Conservation (phyloP, 345 rosid genomes). For the Erucastrum elatum region DNA sequence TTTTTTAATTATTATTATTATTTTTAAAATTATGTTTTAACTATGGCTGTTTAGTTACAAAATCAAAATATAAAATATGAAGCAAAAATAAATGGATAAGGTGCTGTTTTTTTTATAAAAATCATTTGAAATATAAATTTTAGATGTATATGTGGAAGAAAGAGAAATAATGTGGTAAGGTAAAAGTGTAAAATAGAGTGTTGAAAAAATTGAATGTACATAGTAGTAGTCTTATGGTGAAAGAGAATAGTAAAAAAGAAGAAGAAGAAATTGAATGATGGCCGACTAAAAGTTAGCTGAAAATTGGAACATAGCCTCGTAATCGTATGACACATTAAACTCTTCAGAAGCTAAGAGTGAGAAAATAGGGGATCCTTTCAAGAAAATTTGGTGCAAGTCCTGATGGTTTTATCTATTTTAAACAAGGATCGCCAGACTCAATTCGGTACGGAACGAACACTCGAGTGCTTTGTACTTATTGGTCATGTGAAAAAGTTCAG, state of each 20-base stretch:
- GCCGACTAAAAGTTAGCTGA: not conserved
- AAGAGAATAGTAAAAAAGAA: not conserved
- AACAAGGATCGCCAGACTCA: not conserved
- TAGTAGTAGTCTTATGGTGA: not conserved
- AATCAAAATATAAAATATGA: too few relatives aligned
- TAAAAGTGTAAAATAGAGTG: too few relatives aligned
- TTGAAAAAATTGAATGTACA: too few relatives aligned
- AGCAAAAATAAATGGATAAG: too few relatives aligned
- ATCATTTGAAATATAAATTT: too few relatives aligned
- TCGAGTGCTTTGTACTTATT: not conserved
- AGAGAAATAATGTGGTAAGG: too few relatives aligned
- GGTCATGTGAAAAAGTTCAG: not conserved
- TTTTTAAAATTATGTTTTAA: too few relatives aligned
- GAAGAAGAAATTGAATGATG: not conserved
- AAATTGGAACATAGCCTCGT: not conserved
- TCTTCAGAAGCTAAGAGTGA: not conserved
- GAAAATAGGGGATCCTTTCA: not conserved
- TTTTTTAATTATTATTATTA: too few relatives aligned
- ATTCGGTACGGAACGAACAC: not conserved
- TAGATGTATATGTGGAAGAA: too few relatives aligned
- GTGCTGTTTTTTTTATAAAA: too few relatives aligned
- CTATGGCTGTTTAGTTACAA: too few relatives aligned
- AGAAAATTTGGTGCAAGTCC: not conserved
- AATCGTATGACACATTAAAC: not conserved
- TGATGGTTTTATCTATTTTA: not conserved